Evolutionary conservation across 805 yeast genomes (phyloP).

Genomic region (Pichia thaimueangensis): DNA sequence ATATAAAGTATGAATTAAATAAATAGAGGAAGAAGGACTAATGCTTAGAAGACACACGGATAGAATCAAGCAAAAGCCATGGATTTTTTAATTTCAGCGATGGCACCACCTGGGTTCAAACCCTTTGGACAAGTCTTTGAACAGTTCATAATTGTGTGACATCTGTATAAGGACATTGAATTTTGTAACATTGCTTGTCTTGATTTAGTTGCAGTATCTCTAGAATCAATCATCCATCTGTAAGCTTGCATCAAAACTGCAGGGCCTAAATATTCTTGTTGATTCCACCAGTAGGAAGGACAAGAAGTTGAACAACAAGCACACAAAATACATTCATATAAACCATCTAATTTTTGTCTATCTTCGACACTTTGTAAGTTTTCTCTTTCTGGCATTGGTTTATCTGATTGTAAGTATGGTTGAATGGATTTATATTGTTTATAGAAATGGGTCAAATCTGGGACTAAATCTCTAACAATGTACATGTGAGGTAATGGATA

Average conservation of each 20-base stretch:
- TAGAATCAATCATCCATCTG: slow-evolving; percentile 96
- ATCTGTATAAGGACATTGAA: slow-evolving; percentile 96
- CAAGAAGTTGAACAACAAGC: slow-evolving; percentile 99
- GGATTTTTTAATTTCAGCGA: slow-evolving; percentile 93
- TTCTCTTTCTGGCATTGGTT: slow-evolving; percentile 89
- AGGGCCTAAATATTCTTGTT: slow-evolving; percentile 96
- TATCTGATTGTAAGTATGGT: slow-evolving; percentile 86
- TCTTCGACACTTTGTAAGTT: slow-evolving; percentile 86
- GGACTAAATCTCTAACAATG: slow-evolving; percentile 94
- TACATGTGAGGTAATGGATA: slow-evolving; percentile 98
- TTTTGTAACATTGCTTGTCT: slow-evolving; percentile 91
- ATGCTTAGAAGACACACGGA: too few species aligned
- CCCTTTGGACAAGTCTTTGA: slow-evolving; percentile 98
- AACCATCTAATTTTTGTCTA: slow-evolving; percentile 92
- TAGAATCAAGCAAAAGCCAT: slow-evolving; percentile 44
- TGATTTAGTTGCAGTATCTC: slow-evolving; percentile 79
- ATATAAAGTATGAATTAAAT: neutral
- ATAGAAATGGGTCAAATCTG: slow-evolving; percentile 95
- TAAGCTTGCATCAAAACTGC: slow-evolving; percentile 99
- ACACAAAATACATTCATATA: slow-evolving; percentile 95
- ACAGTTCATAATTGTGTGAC: slow-evolving; percentile 99
- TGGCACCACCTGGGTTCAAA: slow-evolving; percentile 94
- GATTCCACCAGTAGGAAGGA: slow-evolving; percentile 99
- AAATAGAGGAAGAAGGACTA: neutral
- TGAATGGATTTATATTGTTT: slow-evolving; percentile 97